Evolutionary conservation across 495 filamentous ascomycete species (phyloP), one percentile per base, ranked within the genome.

Genomic region (Poronia punctata): DNA sequence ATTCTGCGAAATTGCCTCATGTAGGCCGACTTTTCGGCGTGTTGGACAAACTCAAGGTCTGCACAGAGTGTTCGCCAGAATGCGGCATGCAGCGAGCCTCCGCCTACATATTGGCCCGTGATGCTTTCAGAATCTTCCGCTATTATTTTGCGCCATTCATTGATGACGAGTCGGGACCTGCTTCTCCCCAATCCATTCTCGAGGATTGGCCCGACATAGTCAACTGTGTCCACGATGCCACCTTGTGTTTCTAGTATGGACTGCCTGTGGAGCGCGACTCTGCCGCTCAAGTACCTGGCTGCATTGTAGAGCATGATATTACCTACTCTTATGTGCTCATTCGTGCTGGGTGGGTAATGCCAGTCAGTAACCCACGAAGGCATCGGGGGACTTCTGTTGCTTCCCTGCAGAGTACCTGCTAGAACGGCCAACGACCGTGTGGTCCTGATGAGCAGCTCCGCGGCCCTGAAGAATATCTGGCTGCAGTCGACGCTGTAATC

Each of bases 361-460:
- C 53, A 56, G 24, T 56, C 46, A 17, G 47, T 52, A 15, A 49
- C 49, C 52, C 52, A 53, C 3, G 49, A 53, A 14, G 52, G 49
- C 19, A 49, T 43, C 15, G 30, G 28, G 20, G 10, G 20, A 19
- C 3, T 17, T 17, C 23, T 43, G 12, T 22, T 40, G 9, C 24
- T 33, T 15, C 18, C 38, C 18, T 39, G 34, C 32, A 46, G 38
- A 22, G 24, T 42, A 23, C 40, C 45, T n/a, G 38, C 42, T 4
- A 56, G 42, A 1, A 43, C 34, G 24, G 38, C 40, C 22, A 38
- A 24, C 11, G 52, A 56, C 12, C 39, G 21, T 7, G 31, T 29
- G 29, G 43, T 52, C 16, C 32, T 15, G 18, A 38, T 29, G 37
- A 52, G 17, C 9, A 25, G 26, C 25, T 23, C 27, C 3, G 48